Base-by-base conservation (phyloP, 805 yeast genomes). In the Pichia heedii region DNA sequence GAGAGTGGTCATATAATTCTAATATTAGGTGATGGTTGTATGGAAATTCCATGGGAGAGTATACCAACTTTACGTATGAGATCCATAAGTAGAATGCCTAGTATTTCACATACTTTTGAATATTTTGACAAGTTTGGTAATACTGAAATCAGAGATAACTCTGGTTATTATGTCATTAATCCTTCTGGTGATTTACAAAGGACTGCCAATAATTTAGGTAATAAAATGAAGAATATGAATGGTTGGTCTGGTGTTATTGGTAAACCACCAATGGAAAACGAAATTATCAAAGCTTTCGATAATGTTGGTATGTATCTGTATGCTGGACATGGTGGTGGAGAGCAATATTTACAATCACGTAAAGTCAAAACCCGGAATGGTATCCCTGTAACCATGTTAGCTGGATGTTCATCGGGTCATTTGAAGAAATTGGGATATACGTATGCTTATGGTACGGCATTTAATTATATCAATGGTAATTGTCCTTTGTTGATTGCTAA, bases 271-370 rank as follows among this genome's bases (percentile, higher is more conserved):
- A 50, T 65, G 0, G 93, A 84, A 43, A 62, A 60, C 0, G 69
- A 73, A 18, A 66, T 88, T 30, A 48, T 70, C 1, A 41, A 61
- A 0, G 68, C 69, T 16, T 55, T 89, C 9, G 46, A 53, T 2
- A 39, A 54, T 2, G 62, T 73, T 1, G 69, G 74, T 33, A 50
- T 84, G 9, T 83, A 82, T 51, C 66, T 90, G 0, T 93, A 85
- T 58, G 69, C 89, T 42, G 99, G 99, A 0, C 99, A 93, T 62
- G 97, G 97, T 0, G 93, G 96, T 5, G 96, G 97, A n/a, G 90
- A 86, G 49, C 88, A 84, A 48, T 87, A 79, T 55, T 65, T 86
- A 11, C 69, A 78, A 26, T 67, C 80, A 1, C 69, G 77, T 5
- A 62, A 73, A 0, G 61, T 88, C 36, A 74, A 74, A 42, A 63